A percentile compares a stretch with the other conserved stretches of the same genome.
phyloP scores from a whole-genome alignment of 495 filamentous ascomycete species.

The Penicillium ochrochloron region DNA sequence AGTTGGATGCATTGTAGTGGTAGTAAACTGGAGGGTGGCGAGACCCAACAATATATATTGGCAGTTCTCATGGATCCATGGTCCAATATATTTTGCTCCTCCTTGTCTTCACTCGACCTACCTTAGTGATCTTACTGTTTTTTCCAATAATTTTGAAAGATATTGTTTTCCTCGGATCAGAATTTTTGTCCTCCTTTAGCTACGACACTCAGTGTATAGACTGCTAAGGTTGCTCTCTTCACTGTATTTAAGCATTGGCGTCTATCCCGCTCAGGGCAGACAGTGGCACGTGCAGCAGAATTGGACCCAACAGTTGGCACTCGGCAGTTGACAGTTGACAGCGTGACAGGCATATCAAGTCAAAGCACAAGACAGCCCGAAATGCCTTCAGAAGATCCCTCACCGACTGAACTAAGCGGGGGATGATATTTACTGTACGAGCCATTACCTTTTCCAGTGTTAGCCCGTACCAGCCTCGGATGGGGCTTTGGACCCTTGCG shows the following conservation, averaged over 20 bases:
- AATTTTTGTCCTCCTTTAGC: background rate
- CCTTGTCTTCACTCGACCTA: too few species aligned
- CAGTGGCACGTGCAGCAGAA: slow-evolving; percentile 18
- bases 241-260: background rate
- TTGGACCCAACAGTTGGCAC: background rate
- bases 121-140: too few species aligned
- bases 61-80: too few species aligned
- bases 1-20: too few species aligned
- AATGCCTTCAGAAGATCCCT: background rate
- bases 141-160: background rate
- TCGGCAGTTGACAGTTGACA: slow-evolving; percentile 4
- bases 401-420: slow-evolving; percentile 4
- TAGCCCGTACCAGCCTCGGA: slow-evolving; percentile 1
- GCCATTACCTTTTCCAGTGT: slow-evolving; percentile 1
- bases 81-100: too few species aligned
- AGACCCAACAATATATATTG: too few species aligned
- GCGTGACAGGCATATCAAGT: background rate
- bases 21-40: too few species aligned
- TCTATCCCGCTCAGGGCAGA: slow-evolving; percentile 16
- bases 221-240: background rate
- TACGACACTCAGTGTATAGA: background rate
- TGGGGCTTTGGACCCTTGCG: slow-evolving; percentile 6
- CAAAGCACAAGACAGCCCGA: background rate
- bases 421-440: background rate
- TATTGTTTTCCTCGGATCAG: background rate